Conservation (phyloP, 352 stramenopile species). For the Globisporangium heterothallicum region DNA sequence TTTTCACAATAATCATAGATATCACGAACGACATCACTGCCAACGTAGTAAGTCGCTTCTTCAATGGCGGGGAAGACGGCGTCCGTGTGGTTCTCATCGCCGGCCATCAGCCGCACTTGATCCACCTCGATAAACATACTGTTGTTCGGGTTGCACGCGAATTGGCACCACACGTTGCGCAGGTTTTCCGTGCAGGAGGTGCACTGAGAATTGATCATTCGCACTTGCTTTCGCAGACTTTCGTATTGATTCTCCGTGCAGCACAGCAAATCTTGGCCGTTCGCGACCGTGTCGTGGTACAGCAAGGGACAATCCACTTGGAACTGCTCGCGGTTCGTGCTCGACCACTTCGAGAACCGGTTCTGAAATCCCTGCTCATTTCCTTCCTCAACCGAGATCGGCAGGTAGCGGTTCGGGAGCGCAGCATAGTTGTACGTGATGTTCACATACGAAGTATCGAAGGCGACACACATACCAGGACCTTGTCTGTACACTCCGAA, state of each 20-base stretch:
- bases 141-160: conserved; percentile 75
- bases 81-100: conserved; percentile 36
- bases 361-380: conserved; percentile 53
- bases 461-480: conserved; percentile 43
- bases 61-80: conserved; percentile 65
- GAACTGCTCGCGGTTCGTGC: conserved; percentile 55
- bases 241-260: conserved; percentile 78
- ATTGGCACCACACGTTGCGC: conserved; percentile 78
- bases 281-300: conserved; percentile 55
- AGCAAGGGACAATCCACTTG: conserved; percentile 60
- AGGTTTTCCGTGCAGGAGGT: conserved; percentile 70
- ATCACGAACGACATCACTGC: conserved; percentile 58
- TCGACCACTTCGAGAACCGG: conserved; percentile 66
- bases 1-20: conserved; percentile 67
- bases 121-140: conserved; percentile 68
- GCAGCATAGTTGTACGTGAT: conserved; percentile 23
- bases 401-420: conserved; percentile 58
- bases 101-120: conserved; percentile 55
- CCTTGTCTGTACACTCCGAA: conserved; percentile 52
- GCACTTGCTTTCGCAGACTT: conserved; percentile 49
- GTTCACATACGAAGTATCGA: conserved; percentile 62
- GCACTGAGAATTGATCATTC: conserved; percentile 52
- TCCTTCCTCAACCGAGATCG: conserved; percentile 51
- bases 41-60: conserved; percentile 63
- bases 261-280: conserved; percentile 54